Evolutionary conservation across 2,329 filamentous ascomycete species (phyloP), one percentile per base, ranked within the genome.

Genomic region (Fusarium agapanthi): DNA sequence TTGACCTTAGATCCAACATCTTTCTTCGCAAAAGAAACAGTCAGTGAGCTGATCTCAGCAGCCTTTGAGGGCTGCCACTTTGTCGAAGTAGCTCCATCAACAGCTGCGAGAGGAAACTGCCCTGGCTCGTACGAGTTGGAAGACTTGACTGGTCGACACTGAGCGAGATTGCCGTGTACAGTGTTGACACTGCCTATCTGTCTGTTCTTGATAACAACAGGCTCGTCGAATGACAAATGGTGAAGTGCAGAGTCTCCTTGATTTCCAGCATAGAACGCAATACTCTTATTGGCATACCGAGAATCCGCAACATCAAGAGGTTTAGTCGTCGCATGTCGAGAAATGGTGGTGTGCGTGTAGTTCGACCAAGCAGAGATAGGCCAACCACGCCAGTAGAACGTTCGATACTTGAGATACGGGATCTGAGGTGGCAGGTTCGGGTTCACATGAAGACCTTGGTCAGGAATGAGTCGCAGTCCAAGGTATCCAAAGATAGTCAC

Each of bases 11-110:
- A 32, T 15, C 57, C 61, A 22, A 53, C 0, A 1, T 64, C 26
- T 2, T 40, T 12, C 4, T 18, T 16, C 1, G 32, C 61, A 2
- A 62, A 15, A 0, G 38, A 53, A 8, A 64, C 45, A 3, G 57
- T 64, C 1, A 64, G 11, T 22, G 26, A 45, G 9, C 40, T 62
- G 18, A 53, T 3, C 2, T 64, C 61, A 5, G 30, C 61, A 0
- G 61, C 61, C 5, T 45, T 64, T 3, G 57, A 34, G 12, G 61
- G 61, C 12, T 62, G 57, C 61, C 61, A 64, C 13, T 62, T 64
- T 0, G 61, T 64, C 0, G 61, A 64, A 1, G 61, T 64, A 5
- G 61, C 61, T 4, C 61, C 61, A 2, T 64, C 61, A 1, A 62
- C 32, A 16, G 32, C 61, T 2, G n/a, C 57, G 3, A 64, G 30